Base-by-base conservation (phyloP, 1,139 yeast species). In the Yamadazyma siamensis region DNA sequence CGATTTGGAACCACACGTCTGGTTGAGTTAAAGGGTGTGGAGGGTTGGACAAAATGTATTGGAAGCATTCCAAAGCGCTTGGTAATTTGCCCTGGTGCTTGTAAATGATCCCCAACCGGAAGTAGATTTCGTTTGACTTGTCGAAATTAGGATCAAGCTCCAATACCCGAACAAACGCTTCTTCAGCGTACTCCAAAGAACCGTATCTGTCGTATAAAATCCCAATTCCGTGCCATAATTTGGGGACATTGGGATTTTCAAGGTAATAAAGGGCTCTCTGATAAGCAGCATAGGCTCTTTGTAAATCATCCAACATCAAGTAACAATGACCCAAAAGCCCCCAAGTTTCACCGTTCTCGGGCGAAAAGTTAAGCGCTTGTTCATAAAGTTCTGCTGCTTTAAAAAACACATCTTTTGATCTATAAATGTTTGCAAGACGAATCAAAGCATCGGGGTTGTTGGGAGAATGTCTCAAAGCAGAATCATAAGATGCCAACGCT, bases 1-100 rank as follows among this genome's bases (percentile, higher is more conserved):
- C 98, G 44, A 91, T 84, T 60, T 91, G 98, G 65, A 91, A 91
- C 97, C 97, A 91, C 34, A 91, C 94, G 54, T 91, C 98, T 28
- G 95, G 89, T 54, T 88, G 96, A 26, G 96, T 89, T 44, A 91
- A 67, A 2, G 98, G 98, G 33, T 86, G 83, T 1, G 98, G 98
- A 1, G 98, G 98, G 56, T 81, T 84, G 35, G 80, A 72, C 45
- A 91, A 64, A 43, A 91, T 91, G 58, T 89, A 91, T 54, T 87
- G 83, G 70, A 91, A 91, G 55, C 97, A 91, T 56, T 88, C 96
- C 39, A 91, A 69, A 4, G 96, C 94, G 52, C 82, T 85, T 36
- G 79, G 76, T 54, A 85, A 73, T 59, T 89, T 89, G 31, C 83
- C 84, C 59, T 89, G 97, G 58, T 89, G 95, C 61, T 89, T 91